These are phyloP conservation scores for Sarcodon sp. DNA, from an alignment of 768 basidiomycete species.

Conservation along the genomic window DNA sequence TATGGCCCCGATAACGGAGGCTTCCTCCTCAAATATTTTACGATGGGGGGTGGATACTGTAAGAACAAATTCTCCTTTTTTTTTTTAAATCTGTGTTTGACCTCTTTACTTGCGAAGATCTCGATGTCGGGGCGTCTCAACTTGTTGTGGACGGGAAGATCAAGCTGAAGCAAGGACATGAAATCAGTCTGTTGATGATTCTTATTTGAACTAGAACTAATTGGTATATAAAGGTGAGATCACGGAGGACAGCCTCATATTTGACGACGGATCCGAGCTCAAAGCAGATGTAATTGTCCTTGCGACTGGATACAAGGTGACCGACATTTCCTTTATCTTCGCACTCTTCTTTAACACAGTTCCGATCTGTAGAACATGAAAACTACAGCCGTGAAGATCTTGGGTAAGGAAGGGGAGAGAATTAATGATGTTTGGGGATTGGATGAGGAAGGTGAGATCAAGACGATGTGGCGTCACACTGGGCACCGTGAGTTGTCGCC, in stretches of 20 bases:
- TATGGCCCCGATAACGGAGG: constrained; percentile 22
- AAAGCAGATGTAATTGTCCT: constrained; percentile 19
- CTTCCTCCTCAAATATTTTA: constrained; percentile 14
- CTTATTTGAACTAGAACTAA: too few species aligned
- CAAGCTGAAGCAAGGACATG: constrained; percentile 10
- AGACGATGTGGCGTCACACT: background rate
- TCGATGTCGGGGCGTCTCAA: constrained; percentile 11
- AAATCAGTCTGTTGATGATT: background rate
- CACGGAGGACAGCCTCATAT: constrained; percentile 11
- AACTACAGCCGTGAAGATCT: constrained; percentile 6
- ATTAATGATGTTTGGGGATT: constrained; percentile 23
- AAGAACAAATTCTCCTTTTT: background rate
- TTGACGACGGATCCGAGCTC: constrained; percentile 15
- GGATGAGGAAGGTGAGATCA: constrained; percentile 28
- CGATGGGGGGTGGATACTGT: constrained; percentile 19
- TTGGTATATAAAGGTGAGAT: background rate
- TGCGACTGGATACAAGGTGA: constrained; percentile 11
- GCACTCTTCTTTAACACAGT: background rate
- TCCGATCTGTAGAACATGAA: background rate
- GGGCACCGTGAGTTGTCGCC: too few species aligned
- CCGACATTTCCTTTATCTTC: background rate
- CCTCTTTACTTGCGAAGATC: constrained; percentile 3
- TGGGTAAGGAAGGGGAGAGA: constrained; percentile 20
- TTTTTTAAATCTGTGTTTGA: background rate
- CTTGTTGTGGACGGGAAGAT: constrained; percentile 10